Conservation (phyloP, 2,329 filamentous ascomycete species). For the Cordyceps pruinosa region DNA sequence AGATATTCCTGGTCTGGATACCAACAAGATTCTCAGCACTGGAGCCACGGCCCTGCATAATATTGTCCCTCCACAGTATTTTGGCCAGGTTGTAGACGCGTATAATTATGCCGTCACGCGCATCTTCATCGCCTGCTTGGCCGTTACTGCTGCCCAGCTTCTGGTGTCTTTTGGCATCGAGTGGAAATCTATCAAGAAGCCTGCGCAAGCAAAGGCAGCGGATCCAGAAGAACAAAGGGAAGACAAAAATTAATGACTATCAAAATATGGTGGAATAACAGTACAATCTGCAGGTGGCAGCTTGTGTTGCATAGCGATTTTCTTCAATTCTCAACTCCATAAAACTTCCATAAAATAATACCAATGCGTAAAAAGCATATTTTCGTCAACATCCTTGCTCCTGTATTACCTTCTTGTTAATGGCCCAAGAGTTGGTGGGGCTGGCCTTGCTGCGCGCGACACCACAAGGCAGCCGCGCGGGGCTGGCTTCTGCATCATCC, state of each 20-base stretch:
- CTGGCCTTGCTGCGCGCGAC: neutral
- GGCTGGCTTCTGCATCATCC: neutral
- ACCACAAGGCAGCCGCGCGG: neutral
- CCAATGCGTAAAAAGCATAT: neutral
- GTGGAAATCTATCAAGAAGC: constrained; percentile 62
- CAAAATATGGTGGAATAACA: neutral
- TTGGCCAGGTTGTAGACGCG: constrained; percentile 48
- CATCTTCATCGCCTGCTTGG: constrained; percentile 57
- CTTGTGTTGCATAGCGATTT: neutral
- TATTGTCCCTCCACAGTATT: constrained; percentile 41
- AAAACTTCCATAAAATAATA: neutral
- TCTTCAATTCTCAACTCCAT: neutral
- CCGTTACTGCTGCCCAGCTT: constrained; percentile 47
- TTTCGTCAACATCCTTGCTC: neutral
- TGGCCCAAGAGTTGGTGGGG: neutral
- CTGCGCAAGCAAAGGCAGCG: constrained; percentile 12
- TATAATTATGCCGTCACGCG: constrained; percentile 59
- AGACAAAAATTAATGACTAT: neutral
- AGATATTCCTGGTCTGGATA: constrained; percentile 36
- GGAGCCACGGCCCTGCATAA: constrained; percentile 55
- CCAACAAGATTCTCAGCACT: constrained; percentile 35
- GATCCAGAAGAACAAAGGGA: constrained; percentile 6
- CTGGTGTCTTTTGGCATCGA: constrained; percentile 54
- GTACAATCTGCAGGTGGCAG: neutral
- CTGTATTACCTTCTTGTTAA: neutral